phyloP scores from a whole-genome alignment of 2,329 filamentous ascomycete species.

The Hypomyces rosellus region DNA sequence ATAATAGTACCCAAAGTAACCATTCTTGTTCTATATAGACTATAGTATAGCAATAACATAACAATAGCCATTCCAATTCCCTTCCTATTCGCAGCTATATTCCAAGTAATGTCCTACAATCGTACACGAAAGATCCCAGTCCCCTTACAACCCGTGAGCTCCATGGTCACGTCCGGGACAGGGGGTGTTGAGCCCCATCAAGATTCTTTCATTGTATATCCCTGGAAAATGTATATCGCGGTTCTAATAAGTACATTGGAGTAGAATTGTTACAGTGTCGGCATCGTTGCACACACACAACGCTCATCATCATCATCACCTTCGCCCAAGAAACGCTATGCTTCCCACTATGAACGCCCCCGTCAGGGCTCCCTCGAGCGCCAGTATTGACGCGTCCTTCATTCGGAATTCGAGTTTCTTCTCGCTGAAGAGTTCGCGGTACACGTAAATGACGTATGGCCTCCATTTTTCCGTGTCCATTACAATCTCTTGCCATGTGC shows the following conservation, averaged over 20 bases:
- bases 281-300: slow-evolving; percentile 2
- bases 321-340: slow-evolving; percentile 43
- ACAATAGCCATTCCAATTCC: no score
- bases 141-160: no score
- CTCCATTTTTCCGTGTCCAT: slow-evolving; percentile 40
- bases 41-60: no score
- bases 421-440: slow-evolving; percentile 60
- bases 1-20: no score
- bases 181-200: no score
- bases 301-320: slow-evolving; percentile 20
- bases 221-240: slow-evolving; percentile 4
- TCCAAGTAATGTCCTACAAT: no score
- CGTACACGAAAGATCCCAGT: no score
- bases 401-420: slow-evolving; percentile 57
- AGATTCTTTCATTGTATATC: slow-evolving; percentile 6
- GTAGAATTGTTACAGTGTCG: slow-evolving; percentile 11
- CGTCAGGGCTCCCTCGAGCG: slow-evolving; percentile 58
- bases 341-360: slow-evolving; percentile 57
- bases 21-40: no score
- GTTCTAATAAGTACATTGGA: slow-evolving; percentile 10
- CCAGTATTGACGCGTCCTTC: slow-evolving; percentile 64
- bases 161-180: no score
- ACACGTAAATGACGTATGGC: slow-evolving; percentile 23
- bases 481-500: slow-evolving; percentile 34
- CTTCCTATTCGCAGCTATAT: no score